phyloP scores from a whole-genome alignment of 2,329 filamentous ascomycete species.

The Aspergillus fumigatiaffinis region DNA sequence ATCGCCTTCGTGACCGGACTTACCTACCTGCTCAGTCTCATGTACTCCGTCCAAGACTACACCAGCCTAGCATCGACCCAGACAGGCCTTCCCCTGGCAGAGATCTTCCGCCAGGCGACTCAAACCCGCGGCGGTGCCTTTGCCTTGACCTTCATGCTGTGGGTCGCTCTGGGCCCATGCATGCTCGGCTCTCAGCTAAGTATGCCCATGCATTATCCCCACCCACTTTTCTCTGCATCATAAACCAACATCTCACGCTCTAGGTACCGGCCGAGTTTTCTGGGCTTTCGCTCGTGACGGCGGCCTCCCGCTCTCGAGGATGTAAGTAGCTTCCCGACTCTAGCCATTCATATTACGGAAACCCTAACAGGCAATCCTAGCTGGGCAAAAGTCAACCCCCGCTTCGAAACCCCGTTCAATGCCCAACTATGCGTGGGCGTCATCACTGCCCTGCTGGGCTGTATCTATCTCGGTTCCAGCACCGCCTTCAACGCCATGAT shows the following conservation, averaged over 20 bases:
- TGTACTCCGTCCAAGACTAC: constrained; percentile 51
- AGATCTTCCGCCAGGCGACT: constrained; percentile 60
- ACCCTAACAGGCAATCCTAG: constrained; percentile 26
- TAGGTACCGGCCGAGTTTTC: constrained; percentile 51
- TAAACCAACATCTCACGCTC: constrained; percentile 17
- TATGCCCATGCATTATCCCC: constrained; percentile 24
- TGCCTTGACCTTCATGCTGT: constrained; percentile 45
- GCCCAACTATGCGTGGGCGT: constrained; percentile 50
- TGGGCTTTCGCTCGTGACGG: constrained; percentile 58
- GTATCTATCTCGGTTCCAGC: constrained; percentile 62
- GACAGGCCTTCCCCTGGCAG: constrained; percentile 58
- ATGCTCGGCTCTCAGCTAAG: constrained; percentile 33
- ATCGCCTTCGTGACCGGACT: constrained; percentile 51
- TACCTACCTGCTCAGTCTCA: constrained; percentile 49
- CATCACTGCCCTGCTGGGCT: constrained; percentile 55
- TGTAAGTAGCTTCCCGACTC: constrained; percentile 10
- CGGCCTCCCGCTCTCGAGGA: constrained; percentile 33
- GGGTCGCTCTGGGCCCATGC: constrained; percentile 31
- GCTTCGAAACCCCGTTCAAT: constrained; percentile 48
- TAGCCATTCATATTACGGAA: neutral
- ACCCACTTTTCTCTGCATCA: constrained; percentile 17
- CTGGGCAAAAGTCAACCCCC: constrained; percentile 41
- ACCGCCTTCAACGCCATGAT: constrained; percentile 61
- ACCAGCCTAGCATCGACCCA: constrained; percentile 35
- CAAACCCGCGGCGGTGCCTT: constrained; percentile 49